phyloP scores from a whole-genome alignment of 257 asterid species.

The Solanum tarapatanum region DNA sequence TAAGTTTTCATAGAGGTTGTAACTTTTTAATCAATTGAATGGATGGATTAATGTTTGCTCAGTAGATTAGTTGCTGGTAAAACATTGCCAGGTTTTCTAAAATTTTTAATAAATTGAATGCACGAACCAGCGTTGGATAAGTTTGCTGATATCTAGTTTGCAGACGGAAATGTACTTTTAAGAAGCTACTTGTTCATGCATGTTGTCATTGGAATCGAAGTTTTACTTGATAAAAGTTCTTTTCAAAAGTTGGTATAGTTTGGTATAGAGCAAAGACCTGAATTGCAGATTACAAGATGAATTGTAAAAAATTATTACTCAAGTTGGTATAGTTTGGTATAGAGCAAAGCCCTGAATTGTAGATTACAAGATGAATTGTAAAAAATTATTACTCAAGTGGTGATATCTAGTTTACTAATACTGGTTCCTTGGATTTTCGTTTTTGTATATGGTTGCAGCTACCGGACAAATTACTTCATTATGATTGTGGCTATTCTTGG shows the following conservation, averaged over 20 bases:
- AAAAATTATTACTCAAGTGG: not conserved
- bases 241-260: not conserved
- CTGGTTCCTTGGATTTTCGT: not conserved
- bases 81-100: not conserved
- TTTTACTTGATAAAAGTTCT: not conserved
- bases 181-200: not conserved
- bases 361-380: not conserved
- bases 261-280: not conserved
- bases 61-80: not conserved
- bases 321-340: not conserved
- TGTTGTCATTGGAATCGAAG: not conserved
- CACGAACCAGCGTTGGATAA: not conserved
- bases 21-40: not conserved
- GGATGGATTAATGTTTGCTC: not conserved
- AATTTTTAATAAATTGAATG: not conserved
- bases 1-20: not conserved
- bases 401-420: not conserved
- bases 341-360: not conserved
- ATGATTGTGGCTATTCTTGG: slow-evolving; percentile 74
- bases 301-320: not conserved
- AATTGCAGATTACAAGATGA: not conserved
- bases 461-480: slow-evolving; percentile 87
- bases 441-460: slow-evolving; percentile 42
- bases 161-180: not conserved
- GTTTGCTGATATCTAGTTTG: not conserved